Percentiles rank a stretch among this genome's conserved stretches.
Evolutionary conservation across 192 early-diverging fungal genomes (phyloP).

Genomic region (Backusella psychrophila): DNA sequence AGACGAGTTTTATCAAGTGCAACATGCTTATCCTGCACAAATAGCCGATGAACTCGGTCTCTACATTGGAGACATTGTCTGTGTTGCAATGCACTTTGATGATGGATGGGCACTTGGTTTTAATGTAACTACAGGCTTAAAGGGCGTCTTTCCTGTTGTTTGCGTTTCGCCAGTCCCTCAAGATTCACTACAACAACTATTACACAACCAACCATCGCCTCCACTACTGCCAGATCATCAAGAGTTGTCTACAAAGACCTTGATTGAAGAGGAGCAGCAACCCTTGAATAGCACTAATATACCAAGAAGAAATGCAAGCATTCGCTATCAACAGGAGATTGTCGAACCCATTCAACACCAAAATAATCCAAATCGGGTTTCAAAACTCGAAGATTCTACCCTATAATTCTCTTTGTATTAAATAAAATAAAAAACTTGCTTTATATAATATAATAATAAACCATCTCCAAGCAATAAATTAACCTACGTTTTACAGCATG

Average conservation of each 20-base stretch:
- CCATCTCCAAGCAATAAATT: no score
- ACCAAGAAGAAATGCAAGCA: neutral
- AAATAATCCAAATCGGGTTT: constrained; percentile 13
- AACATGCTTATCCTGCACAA: constrained; percentile 61
- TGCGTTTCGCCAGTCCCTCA: constrained; percentile 51
- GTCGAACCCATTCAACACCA: neutral
- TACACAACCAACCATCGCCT: neutral
- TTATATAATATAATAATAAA: no score
- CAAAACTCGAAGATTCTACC: constrained; percentile 10
- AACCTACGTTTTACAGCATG: no score
- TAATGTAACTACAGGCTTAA: constrained; percentile 64
- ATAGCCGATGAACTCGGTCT: constrained; percentile 78
- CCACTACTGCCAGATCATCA: neutral
- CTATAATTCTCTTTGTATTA: neutral
- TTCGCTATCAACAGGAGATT: neutral
- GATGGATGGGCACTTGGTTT: constrained; percentile 90
- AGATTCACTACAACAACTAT: constrained; percentile 26
- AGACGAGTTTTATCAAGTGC: constrained; percentile 31
- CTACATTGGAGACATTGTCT: constrained; percentile 69
- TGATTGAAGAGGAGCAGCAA: neutral
- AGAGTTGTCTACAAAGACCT: neutral
- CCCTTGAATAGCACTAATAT: neutral
- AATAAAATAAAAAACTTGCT: no score
- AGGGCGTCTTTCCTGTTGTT: constrained; percentile 84
- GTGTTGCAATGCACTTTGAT: constrained; percentile 71